These are phyloP conservation scores for Ophiostoma ulmi DNA, from an alignment of 2,329 filamentous ascomycete species.

Conservation along the genomic window DNA sequence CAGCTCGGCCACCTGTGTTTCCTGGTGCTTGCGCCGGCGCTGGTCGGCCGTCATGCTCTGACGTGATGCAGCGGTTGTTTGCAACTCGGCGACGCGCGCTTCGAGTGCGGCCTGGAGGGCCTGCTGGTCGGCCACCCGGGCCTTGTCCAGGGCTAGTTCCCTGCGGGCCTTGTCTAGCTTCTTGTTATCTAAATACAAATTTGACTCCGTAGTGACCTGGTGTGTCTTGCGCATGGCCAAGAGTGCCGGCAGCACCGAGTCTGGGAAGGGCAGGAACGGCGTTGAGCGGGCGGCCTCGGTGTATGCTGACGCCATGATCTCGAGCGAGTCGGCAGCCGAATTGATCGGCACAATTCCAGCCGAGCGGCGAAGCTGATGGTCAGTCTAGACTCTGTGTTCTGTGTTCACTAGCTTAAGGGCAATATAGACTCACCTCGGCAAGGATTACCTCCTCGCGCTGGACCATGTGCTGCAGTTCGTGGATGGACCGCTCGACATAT, in stretches of 20 bases:
- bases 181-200: slow-evolving; percentile 50
- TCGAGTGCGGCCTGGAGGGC: slow-evolving; percentile 50
- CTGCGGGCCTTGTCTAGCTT: not conserved
- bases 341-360: slow-evolving; percentile 20
- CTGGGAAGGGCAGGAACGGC: slow-evolving; percentile 60
- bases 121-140: slow-evolving; percentile 50
- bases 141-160: slow-evolving; percentile 48
- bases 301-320: slow-evolving; percentile 60
- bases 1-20: slow-evolving; percentile 58
- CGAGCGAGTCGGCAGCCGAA: slow-evolving; percentile 35
- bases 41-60: slow-evolving; percentile 54
- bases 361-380: slow-evolving; percentile 28
- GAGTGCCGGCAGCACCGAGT: slow-evolving; percentile 65
- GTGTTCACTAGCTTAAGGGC: not conserved
- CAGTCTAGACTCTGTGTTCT: not conserved
- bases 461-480: slow-evolving; percentile 57
- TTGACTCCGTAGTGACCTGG: slow-evolving; percentile 59
- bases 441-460: slow-evolving; percentile 50
- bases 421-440: slow-evolving; percentile 37
- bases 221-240: slow-evolving; percentile 65
- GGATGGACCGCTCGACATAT: slow-evolving; percentile 61
- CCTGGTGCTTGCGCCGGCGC: slow-evolving; percentile 57
- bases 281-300: slow-evolving; percentile 55
- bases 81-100: slow-evolving; percentile 55
- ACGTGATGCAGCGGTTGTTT: slow-evolving; percentile 50